Percentiles rank a stretch among this genome's conserved stretches.
Conservation (phyloP, 1,139 yeast genomes). For the Suhomyces choctaworum region DNA sequence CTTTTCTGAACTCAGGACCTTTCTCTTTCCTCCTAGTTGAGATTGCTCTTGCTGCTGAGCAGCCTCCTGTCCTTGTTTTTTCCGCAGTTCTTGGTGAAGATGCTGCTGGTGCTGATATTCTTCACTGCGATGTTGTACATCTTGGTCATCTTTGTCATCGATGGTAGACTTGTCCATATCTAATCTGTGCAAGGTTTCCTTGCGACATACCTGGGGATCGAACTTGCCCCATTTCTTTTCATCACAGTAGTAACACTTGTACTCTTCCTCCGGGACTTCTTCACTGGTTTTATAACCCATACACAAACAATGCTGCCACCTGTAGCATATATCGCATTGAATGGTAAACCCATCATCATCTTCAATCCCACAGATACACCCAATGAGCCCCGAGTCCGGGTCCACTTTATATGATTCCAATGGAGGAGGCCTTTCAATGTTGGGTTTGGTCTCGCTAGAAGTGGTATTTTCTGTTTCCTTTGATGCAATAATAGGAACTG, state of each 20-base stretch:
- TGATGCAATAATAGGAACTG: too few relatives aligned
- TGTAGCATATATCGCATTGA: conserved; percentile 86
- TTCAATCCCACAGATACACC: conserved; percentile 84
- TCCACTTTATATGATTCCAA: conserved; percentile 57
- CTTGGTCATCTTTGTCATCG: conserved; percentile 8
- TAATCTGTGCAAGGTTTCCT: conserved; percentile 38
- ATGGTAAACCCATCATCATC: conserved; percentile 96
- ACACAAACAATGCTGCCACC: conserved; percentile 95
- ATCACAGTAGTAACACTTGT: conserved; percentile 79
- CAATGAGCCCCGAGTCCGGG: conserved; percentile 80
- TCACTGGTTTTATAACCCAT: conserved; percentile 73
- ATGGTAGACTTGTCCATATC: conserved; percentile 13
- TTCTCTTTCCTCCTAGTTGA: conserved; percentile 23
- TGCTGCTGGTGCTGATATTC: conserved; percentile 11
- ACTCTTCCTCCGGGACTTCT: conserved; percentile 77
- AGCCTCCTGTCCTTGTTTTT: conserved; percentile 10
- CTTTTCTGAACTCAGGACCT: conserved; percentile 29
- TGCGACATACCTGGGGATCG: conserved; percentile 41
- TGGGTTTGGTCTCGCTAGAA: background rate
- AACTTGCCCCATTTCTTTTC: conserved; percentile 53
- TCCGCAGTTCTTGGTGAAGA: conserved; percentile 11
- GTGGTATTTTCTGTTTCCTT: too few relatives aligned
- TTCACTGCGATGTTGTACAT: conserved; percentile 3
- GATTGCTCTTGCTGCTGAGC: conserved; percentile 4
- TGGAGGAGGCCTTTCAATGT: conserved; percentile 28